Evolutionary conservation across 1,284 basidiomycete genomes (phyloP).

Genomic region (Inonotus obliquus): DNA sequence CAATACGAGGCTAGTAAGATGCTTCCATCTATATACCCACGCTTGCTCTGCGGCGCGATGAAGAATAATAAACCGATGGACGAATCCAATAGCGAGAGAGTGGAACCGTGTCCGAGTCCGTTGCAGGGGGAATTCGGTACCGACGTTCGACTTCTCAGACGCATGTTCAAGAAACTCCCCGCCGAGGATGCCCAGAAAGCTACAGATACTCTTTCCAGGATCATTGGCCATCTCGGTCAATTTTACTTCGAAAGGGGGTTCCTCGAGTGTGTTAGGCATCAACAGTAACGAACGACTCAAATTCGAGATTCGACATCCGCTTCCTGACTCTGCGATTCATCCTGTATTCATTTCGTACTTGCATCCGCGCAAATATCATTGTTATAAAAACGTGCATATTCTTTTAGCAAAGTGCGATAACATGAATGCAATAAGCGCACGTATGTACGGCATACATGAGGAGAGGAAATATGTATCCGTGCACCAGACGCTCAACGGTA

Average conservation of each 20-base stretch:
- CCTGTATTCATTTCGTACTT: background rate
- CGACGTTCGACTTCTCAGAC: background rate
- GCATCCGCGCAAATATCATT: background rate
- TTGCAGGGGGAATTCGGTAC: background rate
- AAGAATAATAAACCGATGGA: no score
- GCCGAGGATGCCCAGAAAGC: background rate
- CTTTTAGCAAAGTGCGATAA: constrained; percentile 42
- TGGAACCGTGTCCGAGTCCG: no score
- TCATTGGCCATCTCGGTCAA: constrained; percentile 1
- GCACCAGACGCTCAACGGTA: constrained; percentile 66
- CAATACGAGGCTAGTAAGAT: background rate
- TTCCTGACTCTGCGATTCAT: background rate
- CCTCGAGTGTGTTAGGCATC: background rate
- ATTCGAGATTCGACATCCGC: background rate
- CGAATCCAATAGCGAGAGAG: no score
- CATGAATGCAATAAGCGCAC: constrained; percentile 39
- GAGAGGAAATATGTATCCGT: constrained; percentile 32
- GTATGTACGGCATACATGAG: constrained; percentile 36
- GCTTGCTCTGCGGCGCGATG: background rate
- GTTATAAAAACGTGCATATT: constrained; percentile 35
- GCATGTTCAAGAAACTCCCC: background rate
- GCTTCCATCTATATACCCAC: background rate
- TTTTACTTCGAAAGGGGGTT: background rate
- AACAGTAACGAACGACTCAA: background rate
- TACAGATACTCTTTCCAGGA: background rate